Conservation (phyloP, 495 filamentous ascomycete species). For the Lentithecium fluviatile region DNA sequence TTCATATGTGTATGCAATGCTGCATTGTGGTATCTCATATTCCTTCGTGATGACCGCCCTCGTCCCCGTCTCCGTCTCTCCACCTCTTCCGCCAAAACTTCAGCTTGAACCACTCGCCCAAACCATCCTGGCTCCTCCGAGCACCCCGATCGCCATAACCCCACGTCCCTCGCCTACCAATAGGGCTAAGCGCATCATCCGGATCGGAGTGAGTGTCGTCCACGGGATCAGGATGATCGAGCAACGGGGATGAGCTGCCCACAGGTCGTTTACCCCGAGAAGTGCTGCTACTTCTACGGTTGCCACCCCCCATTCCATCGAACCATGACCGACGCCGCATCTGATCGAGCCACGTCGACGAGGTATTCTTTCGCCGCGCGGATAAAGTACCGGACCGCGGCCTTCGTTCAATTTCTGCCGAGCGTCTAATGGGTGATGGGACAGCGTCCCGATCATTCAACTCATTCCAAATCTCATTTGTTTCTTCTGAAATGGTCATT, state of each 20-base stretch:
- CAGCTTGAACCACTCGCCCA: constrained; percentile 37
- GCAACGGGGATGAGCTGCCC: neutral
- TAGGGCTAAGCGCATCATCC: constrained; percentile 7
- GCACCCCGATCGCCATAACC: constrained; percentile 19
- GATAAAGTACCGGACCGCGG: constrained; percentile 31
- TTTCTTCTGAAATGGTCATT: constrained; percentile 32
- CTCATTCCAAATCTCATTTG: constrained; percentile 44
- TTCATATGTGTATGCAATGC: neutral
- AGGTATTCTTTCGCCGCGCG: constrained; percentile 13
- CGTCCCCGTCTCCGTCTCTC: constrained; percentile 27
- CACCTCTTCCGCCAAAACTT: constrained; percentile 38
- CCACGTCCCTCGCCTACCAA: constrained; percentile 8
- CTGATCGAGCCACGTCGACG: constrained; percentile 16
- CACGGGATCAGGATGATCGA: constrained; percentile 19
- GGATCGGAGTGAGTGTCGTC: constrained; percentile 23
- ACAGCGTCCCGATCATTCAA: constrained; percentile 38
- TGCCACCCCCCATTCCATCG: constrained; percentile 14
- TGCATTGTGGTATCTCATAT: neutral
- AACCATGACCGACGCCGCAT: constrained; percentile 34
- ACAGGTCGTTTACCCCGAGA: constrained; percentile 28
- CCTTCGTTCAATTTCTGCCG: constrained; percentile 27
- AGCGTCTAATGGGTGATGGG: constrained; percentile 24
- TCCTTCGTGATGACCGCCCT: neutral
- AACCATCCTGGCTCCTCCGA: constrained; percentile 16
- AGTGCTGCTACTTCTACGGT: constrained; percentile 1